Percentiles rank a stretch among this genome's conserved stretches.
Conservation (phyloP, 345 rosid genomes). For the Acer saccharum region DNA sequence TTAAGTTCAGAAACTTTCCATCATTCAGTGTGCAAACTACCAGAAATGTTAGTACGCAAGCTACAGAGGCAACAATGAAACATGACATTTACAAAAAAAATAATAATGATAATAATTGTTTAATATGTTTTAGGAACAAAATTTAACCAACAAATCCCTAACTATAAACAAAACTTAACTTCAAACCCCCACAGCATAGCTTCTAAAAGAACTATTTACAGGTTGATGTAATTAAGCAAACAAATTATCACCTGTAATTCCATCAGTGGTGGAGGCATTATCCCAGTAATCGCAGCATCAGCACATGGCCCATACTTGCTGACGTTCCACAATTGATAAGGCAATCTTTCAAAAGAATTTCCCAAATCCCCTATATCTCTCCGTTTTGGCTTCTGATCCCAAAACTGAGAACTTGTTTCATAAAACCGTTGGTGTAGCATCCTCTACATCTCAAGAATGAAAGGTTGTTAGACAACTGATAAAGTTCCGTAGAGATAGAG, state of each 20-base stretch:
- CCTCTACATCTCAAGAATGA: slow-evolving; percentile 41
- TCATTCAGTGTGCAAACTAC: slow-evolving; percentile 27
- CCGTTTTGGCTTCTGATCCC: slow-evolving; percentile 64
- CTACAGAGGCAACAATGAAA: neutral
- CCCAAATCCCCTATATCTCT: slow-evolving; percentile 46
- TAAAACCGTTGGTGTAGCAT: slow-evolving; percentile 71
- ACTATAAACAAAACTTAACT: neutral
- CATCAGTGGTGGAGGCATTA: slow-evolving; percentile 92
- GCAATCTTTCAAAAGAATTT: slow-evolving; percentile 48
- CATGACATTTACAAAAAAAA: neutral
- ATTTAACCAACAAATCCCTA: neutral
- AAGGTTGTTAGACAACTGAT: slow-evolving; percentile 2
- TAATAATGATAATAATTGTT: neutral
- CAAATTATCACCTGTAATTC: slow-evolving; percentile 70
- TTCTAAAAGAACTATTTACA: slow-evolving; percentile 1
- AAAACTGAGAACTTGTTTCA: slow-evolving; percentile 59
- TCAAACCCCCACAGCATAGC: neutral
- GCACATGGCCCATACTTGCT: slow-evolving; percentile 77
- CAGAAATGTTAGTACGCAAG: slow-evolving; percentile 17
- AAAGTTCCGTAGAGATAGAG: neutral
- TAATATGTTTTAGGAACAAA: slow-evolving; percentile 7
- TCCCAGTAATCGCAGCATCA: slow-evolving; percentile 87
- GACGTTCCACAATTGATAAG: slow-evolving; percentile 89
- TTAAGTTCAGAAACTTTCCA: slow-evolving; percentile 43
- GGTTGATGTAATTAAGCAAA: slow-evolving; percentile 8